Base-by-base conservation (phyloP, 2,329 filamentous ascomycete species). In the Trichoderma aggressivum region DNA sequence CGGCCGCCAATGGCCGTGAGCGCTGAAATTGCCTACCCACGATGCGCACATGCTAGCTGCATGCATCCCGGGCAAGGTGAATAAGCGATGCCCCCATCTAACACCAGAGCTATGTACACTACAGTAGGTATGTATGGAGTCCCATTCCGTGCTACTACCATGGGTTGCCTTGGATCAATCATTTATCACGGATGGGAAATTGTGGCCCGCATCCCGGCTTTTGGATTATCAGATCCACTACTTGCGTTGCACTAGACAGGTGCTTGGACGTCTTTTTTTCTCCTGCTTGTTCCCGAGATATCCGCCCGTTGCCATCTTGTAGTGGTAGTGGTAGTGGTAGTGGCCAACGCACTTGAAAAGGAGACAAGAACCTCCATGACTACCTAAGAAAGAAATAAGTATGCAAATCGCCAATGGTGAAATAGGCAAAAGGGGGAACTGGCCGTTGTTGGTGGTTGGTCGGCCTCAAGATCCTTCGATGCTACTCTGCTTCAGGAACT, bases 21-120 rank as follows among this genome's bases (percentile, higher is more conserved):
- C 14, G 30, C 50, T 61, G 66, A 69, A 69, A 53, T 61, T 60
- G 66, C 66, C 63, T 53, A 34, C 66, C 39, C 56, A 61, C 66
- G 66, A 61, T 69, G 66, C 16, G 12, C 65, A 53, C 56, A 60
- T 60, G 55, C 39, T 68, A 69, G 66, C 66, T 61, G 66, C 66
- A 69, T 60, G 39, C 56, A 69, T 69, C 66, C 66, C 55, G 39
- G 56, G 36, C 39, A 50, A 3, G 14, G 11, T 60, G 39, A 50
- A 53, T 24, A 60, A 50, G 50, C 28, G 32, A 61, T 53, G 21
- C 66, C 64, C 55, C 65, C 55, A 68, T 60, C 55, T 53, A 68
- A 56, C 30, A 55, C 18, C 56, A 58, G 28, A 34, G 32, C 16
- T 53, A 53, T 21, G 24, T 28, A 28, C 26, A 28, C 3, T 28